Base-by-base conservation (phyloP, 2,329 filamentous ascomycete species). In the Ploettnerulaceae sp. region DNA sequence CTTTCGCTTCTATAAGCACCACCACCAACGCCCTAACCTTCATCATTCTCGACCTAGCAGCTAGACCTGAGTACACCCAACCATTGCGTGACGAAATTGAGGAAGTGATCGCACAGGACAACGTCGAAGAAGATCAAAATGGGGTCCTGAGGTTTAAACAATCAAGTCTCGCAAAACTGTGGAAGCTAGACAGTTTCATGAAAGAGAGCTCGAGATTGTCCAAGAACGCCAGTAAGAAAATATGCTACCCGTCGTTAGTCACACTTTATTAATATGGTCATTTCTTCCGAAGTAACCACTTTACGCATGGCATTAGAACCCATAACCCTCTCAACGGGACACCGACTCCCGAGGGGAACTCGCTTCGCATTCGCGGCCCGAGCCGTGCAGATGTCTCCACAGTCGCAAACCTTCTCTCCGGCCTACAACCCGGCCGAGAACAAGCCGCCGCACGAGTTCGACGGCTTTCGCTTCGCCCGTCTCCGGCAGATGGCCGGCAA, bases 1-100 rank as follows among this genome's bases (percentile, higher is more conserved):
- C 65, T 31, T 71, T 76, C 42, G 73, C 73, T 0, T 70, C 74
- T 2, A 76, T 79, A 21, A 72, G 76, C 48, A 76, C 73, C 0
- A 77, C 73, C 0, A 69, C 70, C 0, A 57, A 71, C 35, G 66
- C 70, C 0, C 53, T 68, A 0, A 73, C 71, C 1, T 62, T 77
- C 67, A 48, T 71, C 54, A 67, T 82, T 37, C 78, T 74, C 56
- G 72, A 75, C 46, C 59, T 82, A 3, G 71, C 70, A 0, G 66
- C 71, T 3, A 54, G 65, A 7, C 76, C 75, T 0, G 71, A 79
- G 22, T 67, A 74, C 15, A 49, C 58, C 7, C 36, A 51, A 25
- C 51, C 50, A 14, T 46, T 63, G 1, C 52, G 54, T 2, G 48
- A 61, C 7, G 59, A 61, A 34, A 57, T 63, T 4, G 20, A 59